Evolutionary conservation across 495 filamentous ascomycete species (phyloP), one percentile per base, ranked within the genome.

Genomic region (Peziza echinospora): DNA sequence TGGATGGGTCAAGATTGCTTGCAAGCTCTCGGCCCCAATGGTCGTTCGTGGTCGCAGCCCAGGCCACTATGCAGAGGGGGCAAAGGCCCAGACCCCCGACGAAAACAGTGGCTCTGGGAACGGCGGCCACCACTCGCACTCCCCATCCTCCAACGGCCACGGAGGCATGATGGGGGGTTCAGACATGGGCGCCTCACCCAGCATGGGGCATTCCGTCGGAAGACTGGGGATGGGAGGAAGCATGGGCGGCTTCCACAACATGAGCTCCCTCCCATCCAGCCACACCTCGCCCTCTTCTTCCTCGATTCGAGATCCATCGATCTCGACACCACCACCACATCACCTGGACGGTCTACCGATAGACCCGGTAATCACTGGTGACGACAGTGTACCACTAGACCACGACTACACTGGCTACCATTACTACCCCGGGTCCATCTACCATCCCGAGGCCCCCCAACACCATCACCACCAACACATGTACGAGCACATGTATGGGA

Each of bases 1-100:
- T 24, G 67, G 70, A 22, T 92, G 72, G 69, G 63, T 89, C 53
- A 86, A 83, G 57, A 69, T 96, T 25, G 87, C 86, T 5, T 71
- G 73, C 30, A 71, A 73, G 24, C 76, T 83, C 48, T 92, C 84
- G 0, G 76, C 77, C 26, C 79, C 76, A 53, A 84, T 96, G 73
- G 91, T 94, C 34, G 87, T 96, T 2, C 84, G 87, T 24, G 87
- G 87, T 25, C 76, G 87, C 24, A 89, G 81, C 4, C 87, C 87
- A 3, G 86, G 86, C 4, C 87, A 96, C 60, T 96, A 96, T 65
- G 81, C 85, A 57, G 78, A 80, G 30, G 82, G 84, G 46, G 71
- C 83, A 45, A 70, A 82, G 16, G 73, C 24, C 17, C 55, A 77
- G 25, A 83, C 77, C 56, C 68, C 71, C n/a, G 76, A 77, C 2